phyloP scores from a whole-genome alignment of 2,329 filamentous ascomycete genomes.

The Aspergillus fructus region DNA sequence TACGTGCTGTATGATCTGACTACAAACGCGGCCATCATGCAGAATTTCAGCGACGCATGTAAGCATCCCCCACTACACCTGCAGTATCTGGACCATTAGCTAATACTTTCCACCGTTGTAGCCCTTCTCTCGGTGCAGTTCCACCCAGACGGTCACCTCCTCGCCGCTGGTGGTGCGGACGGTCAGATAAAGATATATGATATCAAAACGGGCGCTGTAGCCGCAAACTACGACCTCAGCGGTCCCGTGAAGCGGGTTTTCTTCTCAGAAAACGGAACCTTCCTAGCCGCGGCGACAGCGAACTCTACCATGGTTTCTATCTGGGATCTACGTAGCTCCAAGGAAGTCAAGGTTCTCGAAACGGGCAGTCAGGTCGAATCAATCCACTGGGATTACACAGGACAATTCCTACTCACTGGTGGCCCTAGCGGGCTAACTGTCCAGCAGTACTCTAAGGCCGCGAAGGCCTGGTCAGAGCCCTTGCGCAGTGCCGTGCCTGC shows the following conservation, averaged over 20 bases:
- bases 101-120: neutral
- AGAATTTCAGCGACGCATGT: slow-evolving; percentile 79
- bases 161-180: slow-evolving; percentile 76
- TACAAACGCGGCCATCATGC: slow-evolving; percentile 66
- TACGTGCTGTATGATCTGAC: slow-evolving; percentile 84
- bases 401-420: slow-evolving; percentile 83
- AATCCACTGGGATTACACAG: slow-evolving; percentile 89
- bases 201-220: slow-evolving; percentile 73
- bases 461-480: slow-evolving; percentile 86
- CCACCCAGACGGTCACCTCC: slow-evolving; percentile 94
- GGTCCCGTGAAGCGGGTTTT: slow-evolving; percentile 71
- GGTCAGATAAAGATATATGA: slow-evolving; percentile 88
- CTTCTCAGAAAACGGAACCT: slow-evolving; percentile 97
- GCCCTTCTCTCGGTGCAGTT: slow-evolving; percentile 77
- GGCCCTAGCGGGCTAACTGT: slow-evolving; percentile 80
- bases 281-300: slow-evolving; percentile 81
- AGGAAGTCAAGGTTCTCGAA: slow-evolving; percentile 80
- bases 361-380: slow-evolving; percentile 74
- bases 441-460: slow-evolving; percentile 82
- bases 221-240: slow-evolving; percentile 67
- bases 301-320: slow-evolving; percentile 77
- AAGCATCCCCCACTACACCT: slow-evolving; percentile 37
- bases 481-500: slow-evolving; percentile 73
- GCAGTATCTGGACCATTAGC: neutral
- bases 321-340: slow-evolving; percentile 87